Percentiles rank a stretch among this genome's conserved stretches.
Evolutionary conservation across 2,329 filamentous ascomycete species (phyloP).

Genomic region (Trichoderma sp.): DNA sequence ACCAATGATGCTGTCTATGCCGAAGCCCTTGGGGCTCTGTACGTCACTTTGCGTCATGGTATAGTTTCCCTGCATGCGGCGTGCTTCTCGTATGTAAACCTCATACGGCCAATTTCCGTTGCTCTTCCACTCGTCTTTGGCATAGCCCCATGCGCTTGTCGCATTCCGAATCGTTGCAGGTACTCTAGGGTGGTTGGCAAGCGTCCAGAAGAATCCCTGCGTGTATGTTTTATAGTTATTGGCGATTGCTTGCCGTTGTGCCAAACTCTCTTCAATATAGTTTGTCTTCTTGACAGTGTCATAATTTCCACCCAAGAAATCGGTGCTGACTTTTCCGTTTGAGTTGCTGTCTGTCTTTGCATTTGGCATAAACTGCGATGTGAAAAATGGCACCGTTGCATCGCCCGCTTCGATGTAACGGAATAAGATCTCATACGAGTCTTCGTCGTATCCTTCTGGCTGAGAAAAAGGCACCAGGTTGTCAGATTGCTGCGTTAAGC

Average conservation of each 20-base stretch:
- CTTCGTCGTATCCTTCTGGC: constrained; percentile 19
- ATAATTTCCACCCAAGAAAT: constrained; percentile 31
- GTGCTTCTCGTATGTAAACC: constrained; percentile 35
- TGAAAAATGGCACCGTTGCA: constrained; percentile 18
- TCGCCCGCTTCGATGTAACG: constrained; percentile 25
- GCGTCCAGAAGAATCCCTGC: constrained; percentile 28
- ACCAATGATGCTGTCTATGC: constrained; percentile 28
- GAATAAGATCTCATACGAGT: constrained; percentile 21
- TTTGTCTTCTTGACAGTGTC: constrained; percentile 22
- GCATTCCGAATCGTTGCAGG: constrained; percentile 13
- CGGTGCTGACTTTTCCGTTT: constrained; percentile 29
- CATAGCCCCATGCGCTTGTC: constrained; percentile 29
- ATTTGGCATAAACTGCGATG: constrained; percentile 24
- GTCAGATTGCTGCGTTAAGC: constrained; percentile 13
- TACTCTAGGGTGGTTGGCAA: constrained; percentile 27
- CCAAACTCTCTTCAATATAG: constrained; percentile 21
- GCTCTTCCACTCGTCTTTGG: constrained; percentile 33
- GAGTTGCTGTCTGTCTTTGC: constrained; percentile 26
- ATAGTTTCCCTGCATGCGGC: constrained; percentile 33
- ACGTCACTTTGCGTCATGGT: constrained; percentile 32
- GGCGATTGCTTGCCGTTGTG: constrained; percentile 24
- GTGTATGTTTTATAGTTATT: constrained; percentile 28
- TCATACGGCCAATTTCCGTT: constrained; percentile 34
- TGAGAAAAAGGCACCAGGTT: constrained; percentile 24
- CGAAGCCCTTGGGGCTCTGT: constrained; percentile 16